Conservation (phyloP, 2,329 filamentous ascomycete species). For the Aspergillus amoenus region DNA sequence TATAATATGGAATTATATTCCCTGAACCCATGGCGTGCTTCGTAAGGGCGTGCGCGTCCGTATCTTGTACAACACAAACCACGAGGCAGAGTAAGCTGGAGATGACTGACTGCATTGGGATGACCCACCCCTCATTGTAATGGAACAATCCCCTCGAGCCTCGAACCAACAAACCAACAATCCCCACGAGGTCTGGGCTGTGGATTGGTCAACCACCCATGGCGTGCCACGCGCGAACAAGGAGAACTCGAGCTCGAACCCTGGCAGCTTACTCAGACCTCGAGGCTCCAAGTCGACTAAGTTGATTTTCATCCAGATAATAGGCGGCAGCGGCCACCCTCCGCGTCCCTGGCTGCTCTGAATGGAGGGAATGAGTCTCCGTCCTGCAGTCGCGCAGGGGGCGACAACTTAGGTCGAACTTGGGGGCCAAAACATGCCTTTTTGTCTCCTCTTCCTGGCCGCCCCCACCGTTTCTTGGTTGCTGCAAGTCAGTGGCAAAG, state of each 20-base stretch:
- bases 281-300: background rate
- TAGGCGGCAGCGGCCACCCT: background rate
- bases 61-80: slow-evolving; percentile 4
- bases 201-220: background rate
- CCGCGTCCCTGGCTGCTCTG: background rate
- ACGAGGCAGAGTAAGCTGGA: slow-evolving; percentile 1
- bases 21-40: background rate
- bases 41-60: background rate
- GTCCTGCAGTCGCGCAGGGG: no score
- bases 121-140: background rate
- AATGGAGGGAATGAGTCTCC: background rate
- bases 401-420: background rate
- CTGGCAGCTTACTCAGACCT: background rate
- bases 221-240: background rate
- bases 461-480: background rate
- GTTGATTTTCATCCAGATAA: background rate
- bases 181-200: background rate
- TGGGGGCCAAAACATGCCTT: background rate
- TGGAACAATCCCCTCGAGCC: background rate
- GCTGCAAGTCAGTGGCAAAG: background rate
- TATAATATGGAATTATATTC: background rate
- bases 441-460: background rate
- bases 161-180: background rate
- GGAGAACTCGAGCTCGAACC: background rate
- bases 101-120: background rate